A percentile compares a stretch with the other conserved stretches of the same genome.
Conservation (phyloP, 2,329 filamentous ascomycete genomes). For the Sporothrix inflata region DNA sequence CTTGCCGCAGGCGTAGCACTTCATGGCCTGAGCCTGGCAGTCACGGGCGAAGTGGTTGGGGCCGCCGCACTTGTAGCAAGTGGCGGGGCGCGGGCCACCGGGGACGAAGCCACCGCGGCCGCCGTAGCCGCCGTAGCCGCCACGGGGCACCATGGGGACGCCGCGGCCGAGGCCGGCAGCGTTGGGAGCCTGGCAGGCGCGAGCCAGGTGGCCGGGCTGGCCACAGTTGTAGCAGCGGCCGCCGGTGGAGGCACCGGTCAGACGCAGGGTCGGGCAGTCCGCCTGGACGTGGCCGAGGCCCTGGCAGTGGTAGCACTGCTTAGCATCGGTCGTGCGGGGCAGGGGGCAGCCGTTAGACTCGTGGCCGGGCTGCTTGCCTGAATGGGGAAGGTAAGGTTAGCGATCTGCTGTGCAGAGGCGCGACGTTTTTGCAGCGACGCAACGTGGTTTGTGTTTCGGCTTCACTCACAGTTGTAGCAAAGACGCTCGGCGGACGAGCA, state of each 20-base stretch:
- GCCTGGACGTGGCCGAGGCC: constrained; percentile 97
- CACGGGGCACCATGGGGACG: constrained; percentile 62
- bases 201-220: constrained; percentile 89
- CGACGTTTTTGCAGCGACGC: background rate
- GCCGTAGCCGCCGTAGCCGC: constrained; percentile 62
- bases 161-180: constrained; percentile 66
- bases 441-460: constrained; percentile 29
- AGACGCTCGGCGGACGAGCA: constrained; percentile 97
- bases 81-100: constrained; percentile 69
- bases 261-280: constrained; percentile 93
- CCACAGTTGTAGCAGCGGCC: constrained; percentile 97
- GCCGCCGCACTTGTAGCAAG: constrained; percentile 76
- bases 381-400: background rate
- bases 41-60: constrained; percentile 98
- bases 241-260: constrained; percentile 79
- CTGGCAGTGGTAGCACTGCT: constrained; percentile 99
- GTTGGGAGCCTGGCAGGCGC: constrained; percentile 80
- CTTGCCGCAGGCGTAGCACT: constrained; percentile 97
- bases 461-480: constrained; percentile 93
- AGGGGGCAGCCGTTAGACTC: constrained; percentile 98
- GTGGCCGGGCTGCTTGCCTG: constrained; percentile 86
- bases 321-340: constrained; percentile 94
- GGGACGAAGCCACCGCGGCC: constrained; percentile 71
- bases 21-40: constrained; percentile 98
- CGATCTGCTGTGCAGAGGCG: constrained; percentile 29